Conservation (phyloP, 768 basidiomycete species). For the Leccinum imitatum region DNA sequence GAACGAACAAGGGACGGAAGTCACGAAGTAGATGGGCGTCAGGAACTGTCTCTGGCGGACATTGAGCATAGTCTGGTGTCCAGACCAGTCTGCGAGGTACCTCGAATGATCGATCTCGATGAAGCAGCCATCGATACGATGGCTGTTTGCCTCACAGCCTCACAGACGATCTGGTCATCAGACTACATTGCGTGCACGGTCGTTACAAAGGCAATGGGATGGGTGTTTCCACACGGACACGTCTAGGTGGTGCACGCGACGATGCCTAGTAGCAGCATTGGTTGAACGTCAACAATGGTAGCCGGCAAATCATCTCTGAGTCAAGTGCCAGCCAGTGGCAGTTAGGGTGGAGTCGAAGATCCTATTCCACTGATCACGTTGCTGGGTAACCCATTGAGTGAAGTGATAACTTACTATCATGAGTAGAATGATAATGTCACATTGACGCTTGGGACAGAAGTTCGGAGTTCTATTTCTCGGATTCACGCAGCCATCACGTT, state of each 20-base stretch:
- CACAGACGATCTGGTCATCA: not conserved
- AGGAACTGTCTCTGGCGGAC: conserved; percentile 7
- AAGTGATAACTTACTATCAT: not conserved
- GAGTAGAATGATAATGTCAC: not conserved
- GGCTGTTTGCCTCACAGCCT: not conserved
- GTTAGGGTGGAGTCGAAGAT: not conserved
- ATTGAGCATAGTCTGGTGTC: not conserved
- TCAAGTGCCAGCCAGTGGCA: not conserved
- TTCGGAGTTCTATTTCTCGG: not conserved
- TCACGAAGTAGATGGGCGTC: not conserved
- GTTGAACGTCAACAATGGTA: not conserved
- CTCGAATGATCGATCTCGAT: not conserved
- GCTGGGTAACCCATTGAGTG: not conserved
- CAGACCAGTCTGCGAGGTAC: no score
- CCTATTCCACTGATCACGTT: not conserved
- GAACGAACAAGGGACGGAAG: not conserved
- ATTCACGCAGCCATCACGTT: not conserved
- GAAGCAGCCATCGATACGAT: not conserved
- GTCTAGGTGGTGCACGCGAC: not conserved
- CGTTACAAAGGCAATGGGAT: conserved; percentile 17
- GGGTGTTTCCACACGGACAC: conserved; percentile 22
- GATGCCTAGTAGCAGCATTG: not conserved
- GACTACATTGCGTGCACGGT: conserved; percentile 16
- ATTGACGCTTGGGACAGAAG: not conserved
- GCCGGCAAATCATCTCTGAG: not conserved